Evolutionary conservation across 78 protist species (phyloP).

Genomic region (Goniomonas avonlea): DNA sequence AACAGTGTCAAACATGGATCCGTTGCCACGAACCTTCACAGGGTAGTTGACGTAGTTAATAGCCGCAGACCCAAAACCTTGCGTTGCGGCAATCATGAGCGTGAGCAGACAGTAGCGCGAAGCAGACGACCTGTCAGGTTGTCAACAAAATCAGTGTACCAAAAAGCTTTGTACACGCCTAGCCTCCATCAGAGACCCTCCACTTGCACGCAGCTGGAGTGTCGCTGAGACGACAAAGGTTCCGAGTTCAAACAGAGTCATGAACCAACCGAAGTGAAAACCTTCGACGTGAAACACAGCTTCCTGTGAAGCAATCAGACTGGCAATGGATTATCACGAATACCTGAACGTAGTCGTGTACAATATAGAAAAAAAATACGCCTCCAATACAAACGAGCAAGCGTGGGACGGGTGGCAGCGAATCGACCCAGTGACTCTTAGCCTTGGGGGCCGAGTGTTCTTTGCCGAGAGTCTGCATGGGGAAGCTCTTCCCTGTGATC

Average conservation of each 20-base stretch:
- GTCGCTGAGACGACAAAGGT: neutral
- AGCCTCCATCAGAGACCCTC: neutral
- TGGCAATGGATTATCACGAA: neutral
- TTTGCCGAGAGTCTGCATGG: too few relatives aligned
- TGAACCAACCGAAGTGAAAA: conserved; percentile 14
- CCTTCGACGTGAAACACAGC: neutral
- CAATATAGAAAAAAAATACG: neutral
- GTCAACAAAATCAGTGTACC: too few relatives aligned
- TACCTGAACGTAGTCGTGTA: neutral
- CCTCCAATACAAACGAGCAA: neutral
- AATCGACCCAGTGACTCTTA: too few relatives aligned
- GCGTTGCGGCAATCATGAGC: neutral
- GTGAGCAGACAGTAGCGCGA: too few relatives aligned
- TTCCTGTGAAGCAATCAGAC: neutral
- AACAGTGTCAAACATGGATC: neutral
- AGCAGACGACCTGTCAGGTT: too few relatives aligned
- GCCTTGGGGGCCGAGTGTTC: too few relatives aligned
- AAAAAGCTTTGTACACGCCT: neutral
- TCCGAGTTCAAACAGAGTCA: conserved; percentile 4
- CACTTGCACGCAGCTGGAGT: neutral
- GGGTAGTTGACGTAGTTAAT: conserved; percentile 6
- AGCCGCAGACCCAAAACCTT: neutral
- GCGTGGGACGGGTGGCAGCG: too few relatives aligned
- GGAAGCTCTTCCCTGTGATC: too few relatives aligned
- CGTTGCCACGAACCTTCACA: neutral